Base-by-base conservation (phyloP, 2,329 filamentous ascomycete species). In the Cordyceps tenuipes region DNA sequence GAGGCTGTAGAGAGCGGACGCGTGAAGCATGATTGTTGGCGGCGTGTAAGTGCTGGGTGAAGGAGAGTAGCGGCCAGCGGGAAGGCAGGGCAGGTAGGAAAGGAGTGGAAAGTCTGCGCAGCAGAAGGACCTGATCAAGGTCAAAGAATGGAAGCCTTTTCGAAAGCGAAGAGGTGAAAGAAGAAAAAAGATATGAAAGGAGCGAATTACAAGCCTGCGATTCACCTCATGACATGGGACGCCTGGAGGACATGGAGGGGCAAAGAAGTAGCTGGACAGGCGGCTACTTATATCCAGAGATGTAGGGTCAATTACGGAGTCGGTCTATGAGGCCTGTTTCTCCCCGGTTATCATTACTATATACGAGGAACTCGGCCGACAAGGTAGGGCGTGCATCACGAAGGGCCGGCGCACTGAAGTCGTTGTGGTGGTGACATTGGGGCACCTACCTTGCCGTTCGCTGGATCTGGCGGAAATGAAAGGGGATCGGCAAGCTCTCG, bases 41-140 rank as follows among this genome's bases (percentile, higher is more conserved):
- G 21, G 41, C 66, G 39, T 17, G 39, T n/a, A 7, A 19, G 17
- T 29, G 51, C 49, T 48, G 36, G 44, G 4, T 58, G 15, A 54
- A 21, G 13, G 26, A 26, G 19, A 15, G 41, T 52, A 44, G 8
- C 13, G 23, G 13, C n/a, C 57, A 51, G 26, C 26, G 19, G 36
- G 26, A 51, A 49, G 49, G 46, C 50, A 46, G 50, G 46, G 44
- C 21, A 56, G 56, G 21, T 49, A 69, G 65, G 50, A 66, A 69
- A 68, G 63, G 66, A 62, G 69, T 68, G 61, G 66, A 63, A 69
- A 68, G 61, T 66, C 71, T 67, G 71, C 70, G 62, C 69, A 69
- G 67, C 71, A 73, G 69, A 60, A 65, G 15, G 54, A 53, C 61
- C 58, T 51, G 54, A 63, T 61, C 43, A 60, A 64, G 60, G 63